Evolutionary conservation across 768 basidiomycete genomes (phyloP).

Genomic region (Tubosaeta sp.): DNA sequence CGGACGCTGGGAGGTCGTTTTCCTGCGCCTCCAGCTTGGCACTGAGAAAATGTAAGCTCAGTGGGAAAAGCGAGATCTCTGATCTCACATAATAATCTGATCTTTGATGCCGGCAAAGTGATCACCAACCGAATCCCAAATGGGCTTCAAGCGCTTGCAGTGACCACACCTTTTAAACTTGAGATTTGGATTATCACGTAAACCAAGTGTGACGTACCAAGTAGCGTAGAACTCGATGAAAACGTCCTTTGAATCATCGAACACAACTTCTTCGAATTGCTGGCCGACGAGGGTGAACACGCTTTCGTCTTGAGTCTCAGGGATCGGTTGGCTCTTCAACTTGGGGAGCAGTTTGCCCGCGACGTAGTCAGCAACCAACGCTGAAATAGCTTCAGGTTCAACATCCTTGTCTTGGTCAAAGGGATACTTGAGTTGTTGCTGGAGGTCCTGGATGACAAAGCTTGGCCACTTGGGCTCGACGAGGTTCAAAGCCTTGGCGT

Average conservation of each 20-base stretch:
- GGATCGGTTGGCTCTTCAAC: constrained; percentile 89
- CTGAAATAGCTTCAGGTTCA: constrained; percentile 50
- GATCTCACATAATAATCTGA: constrained; percentile 67
- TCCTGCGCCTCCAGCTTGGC: constrained; percentile 97
- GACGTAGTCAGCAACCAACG: constrained; percentile 61
- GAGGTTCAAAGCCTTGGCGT: constrained; percentile 92
- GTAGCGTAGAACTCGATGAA: constrained; percentile 97
- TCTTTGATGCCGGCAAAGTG: constrained; percentile 75
- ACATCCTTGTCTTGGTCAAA: constrained; percentile 64
- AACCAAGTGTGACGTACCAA: constrained; percentile 56
- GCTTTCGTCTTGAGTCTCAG: constrained; percentile 74
- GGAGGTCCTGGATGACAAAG: constrained; percentile 88
- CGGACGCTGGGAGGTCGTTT: constrained; percentile 89
- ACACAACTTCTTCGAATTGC: constrained; percentile 82
- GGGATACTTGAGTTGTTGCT: constrained; percentile 86
- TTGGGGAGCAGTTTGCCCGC: constrained; percentile 72
- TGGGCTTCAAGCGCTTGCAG: constrained; percentile 96
- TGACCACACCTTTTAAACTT: constrained; percentile 67
- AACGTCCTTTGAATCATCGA: constrained; percentile 87
- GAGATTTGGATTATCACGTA: not conserved
- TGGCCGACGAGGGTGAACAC: constrained; percentile 84
- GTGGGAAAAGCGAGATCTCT: not conserved
- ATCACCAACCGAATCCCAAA: constrained; percentile 87
- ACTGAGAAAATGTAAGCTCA: constrained; percentile 35
- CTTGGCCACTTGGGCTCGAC: constrained; percentile 83